Evolutionary conservation across 2,329 filamentous ascomycete genomes (phyloP).

Genomic region (Apiospora kogelbergensis): DNA sequence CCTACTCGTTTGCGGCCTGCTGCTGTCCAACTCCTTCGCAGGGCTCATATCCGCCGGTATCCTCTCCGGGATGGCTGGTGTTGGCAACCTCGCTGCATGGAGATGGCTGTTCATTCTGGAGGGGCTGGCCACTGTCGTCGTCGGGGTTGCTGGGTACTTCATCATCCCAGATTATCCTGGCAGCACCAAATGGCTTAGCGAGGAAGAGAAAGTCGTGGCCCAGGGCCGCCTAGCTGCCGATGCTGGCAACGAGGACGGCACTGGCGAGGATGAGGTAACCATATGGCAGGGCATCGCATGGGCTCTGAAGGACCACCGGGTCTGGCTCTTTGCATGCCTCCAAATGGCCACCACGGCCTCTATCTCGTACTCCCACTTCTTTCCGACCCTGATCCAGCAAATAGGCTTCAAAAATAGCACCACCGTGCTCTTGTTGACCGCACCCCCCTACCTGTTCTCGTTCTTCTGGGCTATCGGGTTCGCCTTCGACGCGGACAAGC

Average conservation of each 20-base stretch:
- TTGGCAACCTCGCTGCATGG: constrained; percentile 28
- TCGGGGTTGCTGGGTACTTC: constrained; percentile 10
- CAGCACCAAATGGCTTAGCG: constrained; percentile 9
- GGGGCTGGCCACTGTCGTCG: constrained; percentile 11
- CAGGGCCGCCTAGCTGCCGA: constrained; percentile 14
- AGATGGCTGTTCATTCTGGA: constrained; percentile 17
- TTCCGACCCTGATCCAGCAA: constrained; percentile 39
- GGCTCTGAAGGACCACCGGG: constrained; percentile 39
- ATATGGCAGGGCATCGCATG: constrained; percentile 41
- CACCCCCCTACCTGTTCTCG: constrained; percentile 36
- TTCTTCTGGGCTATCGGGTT: constrained; percentile 37
- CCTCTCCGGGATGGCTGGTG: constrained; percentile 12
- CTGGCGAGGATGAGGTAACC: constrained; percentile 22
- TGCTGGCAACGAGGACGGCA: constrained; percentile 30
- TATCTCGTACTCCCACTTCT: constrained; percentile 29
- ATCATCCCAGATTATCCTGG: constrained; percentile 11
- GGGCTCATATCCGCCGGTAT: constrained; percentile 14
- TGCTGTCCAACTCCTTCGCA: constrained; percentile 15
- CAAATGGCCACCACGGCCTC: constrained; percentile 42
- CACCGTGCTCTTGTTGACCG: constrained; percentile 46
- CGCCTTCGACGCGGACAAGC: constrained; percentile 40
- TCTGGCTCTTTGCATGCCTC: constrained; percentile 46
- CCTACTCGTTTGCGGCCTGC: not conserved
- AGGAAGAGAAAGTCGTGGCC: constrained; percentile 9
- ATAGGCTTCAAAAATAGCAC: constrained; percentile 40